A percentile compares a stretch with the other conserved stretches of the same genome.
Conservation (phyloP, 495 filamentous ascomycete species). For the Letharia lupina region DNA sequence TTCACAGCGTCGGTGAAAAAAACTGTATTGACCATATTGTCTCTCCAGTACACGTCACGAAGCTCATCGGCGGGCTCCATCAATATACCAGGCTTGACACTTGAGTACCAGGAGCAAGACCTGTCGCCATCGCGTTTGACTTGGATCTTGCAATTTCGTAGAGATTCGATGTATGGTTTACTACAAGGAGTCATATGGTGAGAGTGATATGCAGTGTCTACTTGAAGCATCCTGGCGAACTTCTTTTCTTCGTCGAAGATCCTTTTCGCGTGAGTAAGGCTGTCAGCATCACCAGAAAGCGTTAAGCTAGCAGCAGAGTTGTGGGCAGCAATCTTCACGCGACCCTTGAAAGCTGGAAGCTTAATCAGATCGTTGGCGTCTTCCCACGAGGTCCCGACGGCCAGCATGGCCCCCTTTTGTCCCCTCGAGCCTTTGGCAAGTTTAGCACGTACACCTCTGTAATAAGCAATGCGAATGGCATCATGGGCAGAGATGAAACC, state of each 20-base stretch:
- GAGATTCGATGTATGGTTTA: slow-evolving; percentile 32
- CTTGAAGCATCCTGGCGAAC: not conserved
- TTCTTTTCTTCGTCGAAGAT: not conserved
- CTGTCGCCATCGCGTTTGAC: slow-evolving; percentile 14
- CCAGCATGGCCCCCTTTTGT: slow-evolving; percentile 22
- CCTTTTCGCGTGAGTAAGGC: no score
- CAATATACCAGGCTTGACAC: no score
- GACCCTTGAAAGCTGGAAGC: no score
- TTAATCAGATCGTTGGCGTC: no score
- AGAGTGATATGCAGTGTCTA: slow-evolving; percentile 37
- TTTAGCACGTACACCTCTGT: slow-evolving; percentile 26
- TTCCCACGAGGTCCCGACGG: slow-evolving; percentile 13
- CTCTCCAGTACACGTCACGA: slow-evolving; percentile 41
- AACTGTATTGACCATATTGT: slow-evolving; percentile 47
- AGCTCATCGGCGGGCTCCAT: slow-evolving; percentile 2
- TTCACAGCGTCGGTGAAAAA: no score
- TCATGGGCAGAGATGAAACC: slow-evolving; percentile 38
- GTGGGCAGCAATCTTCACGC: slow-evolving; percentile 28
- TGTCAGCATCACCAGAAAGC: slow-evolving; percentile 21
- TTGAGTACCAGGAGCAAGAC: slow-evolving; percentile 10
- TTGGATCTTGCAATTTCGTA: no score
- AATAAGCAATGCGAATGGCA: slow-evolving; percentile 35
- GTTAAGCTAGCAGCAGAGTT: slow-evolving; percentile 29
- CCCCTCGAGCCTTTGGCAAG: slow-evolving; percentile 24
- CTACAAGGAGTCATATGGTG: slow-evolving; percentile 45